Percentiles rank a stretch among this genome's conserved stretches.
Evolutionary conservation across 2,329 filamentous ascomycete species (phyloP).

Genomic region (Verruconis gallopava): DNA sequence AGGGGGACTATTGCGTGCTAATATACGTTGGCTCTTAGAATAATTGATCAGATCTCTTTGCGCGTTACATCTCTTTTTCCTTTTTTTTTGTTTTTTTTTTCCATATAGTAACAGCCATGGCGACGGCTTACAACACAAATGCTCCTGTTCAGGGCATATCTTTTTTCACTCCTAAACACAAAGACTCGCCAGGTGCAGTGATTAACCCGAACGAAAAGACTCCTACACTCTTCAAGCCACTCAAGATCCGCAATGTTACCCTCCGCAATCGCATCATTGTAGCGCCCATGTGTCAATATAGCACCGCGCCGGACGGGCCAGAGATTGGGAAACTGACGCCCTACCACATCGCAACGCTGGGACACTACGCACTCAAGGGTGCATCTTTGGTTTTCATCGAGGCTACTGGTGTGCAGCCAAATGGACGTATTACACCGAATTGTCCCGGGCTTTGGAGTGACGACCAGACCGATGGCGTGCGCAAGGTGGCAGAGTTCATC

Average conservation of each 20-base stretch:
- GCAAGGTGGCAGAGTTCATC: conserved; percentile 22
- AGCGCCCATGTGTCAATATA: conserved; percentile 27
- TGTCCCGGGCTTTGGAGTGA: conserved; percentile 25
- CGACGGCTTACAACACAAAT: conserved; percentile 1
- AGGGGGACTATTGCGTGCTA: no score
- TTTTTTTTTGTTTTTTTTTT: not conserved
- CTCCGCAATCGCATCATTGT: conserved; percentile 26
- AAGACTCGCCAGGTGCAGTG: conserved; percentile 4
- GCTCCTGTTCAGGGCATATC: conserved; percentile 1
- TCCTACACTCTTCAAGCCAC: conserved; percentile 24
- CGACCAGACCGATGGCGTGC: conserved; percentile 23
- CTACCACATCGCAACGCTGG: conserved; percentile 25
- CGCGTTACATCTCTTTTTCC: not conserved
- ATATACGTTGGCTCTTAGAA: no score
- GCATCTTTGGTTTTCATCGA: conserved; percentile 23
- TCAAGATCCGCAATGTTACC: conserved; percentile 23
- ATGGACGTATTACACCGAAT: conserved; percentile 24
- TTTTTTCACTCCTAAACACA: conserved; percentile 9
- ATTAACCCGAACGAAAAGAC: not conserved
- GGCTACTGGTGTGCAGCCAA: conserved; percentile 23
- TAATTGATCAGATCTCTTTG: no score
- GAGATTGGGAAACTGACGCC: conserved; percentile 22
- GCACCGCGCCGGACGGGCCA: conserved; percentile 21
- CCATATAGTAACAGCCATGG: not conserved
- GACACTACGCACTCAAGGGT: conserved; percentile 27